Evolutionary conservation across 306 rosid species (phyloP).

Genomic region (Dryas octopetala): DNA sequence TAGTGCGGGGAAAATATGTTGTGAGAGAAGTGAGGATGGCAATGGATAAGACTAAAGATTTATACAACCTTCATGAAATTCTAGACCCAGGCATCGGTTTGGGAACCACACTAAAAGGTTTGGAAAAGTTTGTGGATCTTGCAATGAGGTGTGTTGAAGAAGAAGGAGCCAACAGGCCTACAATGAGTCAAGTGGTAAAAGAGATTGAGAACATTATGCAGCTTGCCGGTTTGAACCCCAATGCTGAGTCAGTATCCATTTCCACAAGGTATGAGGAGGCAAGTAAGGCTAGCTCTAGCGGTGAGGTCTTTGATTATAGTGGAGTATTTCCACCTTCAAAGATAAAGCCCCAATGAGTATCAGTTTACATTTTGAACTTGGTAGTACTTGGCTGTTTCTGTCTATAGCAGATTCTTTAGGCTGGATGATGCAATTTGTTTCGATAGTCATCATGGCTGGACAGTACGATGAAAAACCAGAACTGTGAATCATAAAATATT

Average conservation of each 20-base stretch:
- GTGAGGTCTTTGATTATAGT: conserved; percentile 39
- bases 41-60: conserved; percentile 48
- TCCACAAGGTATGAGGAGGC: conserved; percentile 34
- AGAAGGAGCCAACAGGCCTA: conserved; percentile 48
- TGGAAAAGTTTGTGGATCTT: conserved; percentile 49
- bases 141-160: conserved; percentile 64
- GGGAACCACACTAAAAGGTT: conserved; percentile 29
- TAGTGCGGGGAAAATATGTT: conserved; percentile 51
- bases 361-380: background rate
- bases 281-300: conserved; percentile 31
- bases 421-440: too few species aligned
- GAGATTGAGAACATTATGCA: conserved; percentile 52
- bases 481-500: too few species aligned
- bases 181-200: conserved; percentile 59
- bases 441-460: too few species aligned
- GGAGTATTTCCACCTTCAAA: conserved; percentile 20
- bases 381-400: background rate
- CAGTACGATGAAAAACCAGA: too few species aligned
- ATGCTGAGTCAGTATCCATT: conserved; percentile 45
- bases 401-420: too few species aligned
- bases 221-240: conserved; percentile 51
- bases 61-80: conserved; percentile 28
- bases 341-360: background rate
- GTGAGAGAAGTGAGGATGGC: conserved; percentile 50
- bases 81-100: conserved; percentile 38